Base-by-base conservation (phyloP, 2,329 filamentous ascomycete species). In the Colletotrichum euphorbiae region DNA sequence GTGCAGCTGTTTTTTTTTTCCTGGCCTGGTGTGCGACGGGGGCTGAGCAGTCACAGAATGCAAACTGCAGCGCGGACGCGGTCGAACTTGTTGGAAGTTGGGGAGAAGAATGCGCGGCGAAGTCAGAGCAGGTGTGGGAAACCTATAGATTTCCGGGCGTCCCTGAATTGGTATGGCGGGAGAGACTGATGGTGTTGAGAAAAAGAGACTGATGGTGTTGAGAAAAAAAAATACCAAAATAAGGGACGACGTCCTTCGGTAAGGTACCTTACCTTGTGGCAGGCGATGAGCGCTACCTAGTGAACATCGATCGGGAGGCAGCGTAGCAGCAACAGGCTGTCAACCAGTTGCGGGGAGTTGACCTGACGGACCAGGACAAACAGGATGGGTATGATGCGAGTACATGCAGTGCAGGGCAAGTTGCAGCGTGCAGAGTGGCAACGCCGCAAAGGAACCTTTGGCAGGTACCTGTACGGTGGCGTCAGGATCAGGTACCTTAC, bases 31-130 rank as follows among this genome's bases (percentile, higher is more conserved):
- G 31, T 60, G 57, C 43, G 57, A 31, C 38, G 43, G 43, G 33
- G 33, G 46, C 58, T 36, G 46, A 40, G 58, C 58, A 52, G 55
- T 46, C 24, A 33, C 52, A 28, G 38, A 38, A 31, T 54, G 12
- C 9, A 56, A 17, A 28, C 8, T 43, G 28, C 28, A 28, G 28
- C 5, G 51, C 11, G 17, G 31, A 13, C 33, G 31, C 33, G 6
- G 12, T 2, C 15, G 17, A 15, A 9, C 12, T 19, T 17, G 33
- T 28, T 36, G 51, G 55, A 48, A 21, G 54, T 42, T 68, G 48
- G 48, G 61, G 65, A 68, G 54, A 60, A 59, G 43, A 21, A 59
- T 55, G 52, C 48, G 54, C 61, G 46, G 46, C 61, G 38, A 43
- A 56, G 40, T 19, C 51, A 54, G 33, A 31, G 40, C 31, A 33